Evolutionary conservation across 305 asterid species (phyloP).

Genomic region (Fraxinus sp.): DNA sequence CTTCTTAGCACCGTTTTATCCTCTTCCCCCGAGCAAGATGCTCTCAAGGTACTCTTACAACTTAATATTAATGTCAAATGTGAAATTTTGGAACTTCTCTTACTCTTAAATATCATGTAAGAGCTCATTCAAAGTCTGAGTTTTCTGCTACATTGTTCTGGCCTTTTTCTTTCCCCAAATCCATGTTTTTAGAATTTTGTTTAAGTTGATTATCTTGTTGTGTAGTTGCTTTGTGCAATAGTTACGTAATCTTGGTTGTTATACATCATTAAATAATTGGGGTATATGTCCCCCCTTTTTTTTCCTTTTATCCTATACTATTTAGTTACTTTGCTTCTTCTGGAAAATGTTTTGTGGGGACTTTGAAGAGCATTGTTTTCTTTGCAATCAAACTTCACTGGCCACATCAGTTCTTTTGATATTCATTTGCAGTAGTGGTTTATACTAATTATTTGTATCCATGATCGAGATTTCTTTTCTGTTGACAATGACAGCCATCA

Average conservation of each 20-base stretch:
- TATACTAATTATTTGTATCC: background rate
- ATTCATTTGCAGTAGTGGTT: background rate
- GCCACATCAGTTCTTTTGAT: background rate
- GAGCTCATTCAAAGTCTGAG: background rate
- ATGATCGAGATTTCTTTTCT: background rate
- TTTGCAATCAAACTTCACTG: background rate
- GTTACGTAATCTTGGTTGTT: background rate
- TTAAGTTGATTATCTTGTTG: background rate
- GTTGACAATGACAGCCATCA: background rate
- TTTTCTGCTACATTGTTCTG: background rate
- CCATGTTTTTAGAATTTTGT: background rate
- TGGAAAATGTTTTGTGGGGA: background rate
- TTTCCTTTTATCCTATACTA: background rate
- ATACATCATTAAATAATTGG: background rate
- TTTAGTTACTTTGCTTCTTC: background rate
- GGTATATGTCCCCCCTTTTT: background rate
- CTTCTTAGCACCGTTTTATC: conserved; percentile 85
- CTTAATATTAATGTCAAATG: conserved; percentile 6
- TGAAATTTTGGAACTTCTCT: background rate
- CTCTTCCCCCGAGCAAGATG: conserved; percentile 96
- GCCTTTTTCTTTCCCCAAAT: background rate
- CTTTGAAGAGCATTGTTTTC: background rate
- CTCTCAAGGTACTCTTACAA: conserved; percentile 60
- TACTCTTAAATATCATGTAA: background rate
- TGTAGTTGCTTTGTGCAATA: background rate